Base-by-base conservation (phyloP, 306 rosid genomes). In the Prunus mume region DNA sequence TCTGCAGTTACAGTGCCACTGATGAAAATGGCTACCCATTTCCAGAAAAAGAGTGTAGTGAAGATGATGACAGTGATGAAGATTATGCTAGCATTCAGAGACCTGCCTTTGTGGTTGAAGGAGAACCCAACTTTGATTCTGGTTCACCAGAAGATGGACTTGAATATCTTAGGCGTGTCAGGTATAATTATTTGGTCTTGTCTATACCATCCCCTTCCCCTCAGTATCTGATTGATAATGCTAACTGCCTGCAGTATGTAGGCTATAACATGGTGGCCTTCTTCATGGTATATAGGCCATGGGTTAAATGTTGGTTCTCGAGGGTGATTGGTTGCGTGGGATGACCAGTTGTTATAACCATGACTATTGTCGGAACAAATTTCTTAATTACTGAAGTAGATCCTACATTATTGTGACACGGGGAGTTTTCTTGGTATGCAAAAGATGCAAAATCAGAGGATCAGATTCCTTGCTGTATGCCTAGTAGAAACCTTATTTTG, bases 71-170 rank as follows among this genome's bases (percentile, higher is more conserved):
- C 43, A 90, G 88, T 68, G 97, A 92, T 6, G 93, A 85, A 71
- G 93, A 90, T 68, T 88, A 86, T 82, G 78, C 81, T 73, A 89
- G 89, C 90, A 90, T 94, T 72, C 96, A 89, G 80, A 89, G 89
- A 83, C 96, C 97, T 54, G 98, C 96, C 65, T 90, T 94, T 90
- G 12, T 51, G 41, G 96, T 94, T 3, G 85, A 87, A 32, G 98
- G 98, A 78, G 93, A 92, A 72, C 98, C 98, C 41, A 65, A 90
- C 85, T 92, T 92, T 70, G 96, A 92, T 65, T 87, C 88, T 41
- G 98, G 96, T 70, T 90, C 98, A 38, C 97, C 97, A 60, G 98
- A 95, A 89, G 98, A 95, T 81, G 98, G 98, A 79, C 86, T 90
- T 85, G 97, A 92, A 78, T 95, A 88, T 86, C 92, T 95, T 80